These are phyloP conservation scores for Voacanga thouarsii DNA, from an alignment of 257 asterid species.

Conservation along the genomic window DNA sequence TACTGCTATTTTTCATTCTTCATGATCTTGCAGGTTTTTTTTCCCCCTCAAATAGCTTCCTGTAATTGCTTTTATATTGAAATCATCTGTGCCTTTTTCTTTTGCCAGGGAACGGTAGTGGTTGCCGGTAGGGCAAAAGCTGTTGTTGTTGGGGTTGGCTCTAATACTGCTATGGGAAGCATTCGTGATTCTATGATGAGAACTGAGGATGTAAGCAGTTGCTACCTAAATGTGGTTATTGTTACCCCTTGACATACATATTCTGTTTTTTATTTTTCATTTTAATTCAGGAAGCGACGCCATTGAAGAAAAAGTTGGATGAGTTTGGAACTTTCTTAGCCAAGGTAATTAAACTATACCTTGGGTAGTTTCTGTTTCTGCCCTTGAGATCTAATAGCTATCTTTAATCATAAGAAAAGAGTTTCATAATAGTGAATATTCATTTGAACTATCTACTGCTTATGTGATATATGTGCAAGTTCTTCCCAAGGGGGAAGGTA, in stretches of 20 bases:
- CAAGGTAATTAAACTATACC: conserved; percentile 52
- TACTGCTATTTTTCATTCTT: not conserved
- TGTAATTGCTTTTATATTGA: not conserved
- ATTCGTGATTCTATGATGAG: conserved; percentile 95
- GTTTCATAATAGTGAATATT: not conserved
- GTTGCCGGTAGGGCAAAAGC: conserved; percentile 98
- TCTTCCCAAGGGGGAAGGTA: not conserved
- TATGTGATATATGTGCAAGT: not conserved
- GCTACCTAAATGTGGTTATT: not conserved
- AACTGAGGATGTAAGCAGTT: conserved; percentile 80
- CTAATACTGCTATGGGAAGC: conserved; percentile 99
- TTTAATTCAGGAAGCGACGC: conserved; percentile 81
- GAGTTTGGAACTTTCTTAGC: conserved; percentile 96
- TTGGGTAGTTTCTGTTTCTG: conserved; percentile 6
- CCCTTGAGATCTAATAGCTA: not conserved
- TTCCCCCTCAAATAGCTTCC: not conserved
- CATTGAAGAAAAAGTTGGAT: conserved; percentile 94
- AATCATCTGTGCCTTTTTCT: conserved; percentile 10
- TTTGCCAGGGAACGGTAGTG: conserved; percentile 85
- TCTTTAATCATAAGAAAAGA: not conserved
- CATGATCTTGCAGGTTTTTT: not conserved
- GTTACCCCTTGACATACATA: not conserved
- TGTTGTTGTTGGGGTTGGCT: conserved; percentile 87
- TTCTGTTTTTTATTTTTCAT: not conserved
- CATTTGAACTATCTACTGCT: not conserved